phyloP scores from a whole-genome alignment of 2,329 filamentous ascomycete species.

The Apiospora malaysiana region DNA sequence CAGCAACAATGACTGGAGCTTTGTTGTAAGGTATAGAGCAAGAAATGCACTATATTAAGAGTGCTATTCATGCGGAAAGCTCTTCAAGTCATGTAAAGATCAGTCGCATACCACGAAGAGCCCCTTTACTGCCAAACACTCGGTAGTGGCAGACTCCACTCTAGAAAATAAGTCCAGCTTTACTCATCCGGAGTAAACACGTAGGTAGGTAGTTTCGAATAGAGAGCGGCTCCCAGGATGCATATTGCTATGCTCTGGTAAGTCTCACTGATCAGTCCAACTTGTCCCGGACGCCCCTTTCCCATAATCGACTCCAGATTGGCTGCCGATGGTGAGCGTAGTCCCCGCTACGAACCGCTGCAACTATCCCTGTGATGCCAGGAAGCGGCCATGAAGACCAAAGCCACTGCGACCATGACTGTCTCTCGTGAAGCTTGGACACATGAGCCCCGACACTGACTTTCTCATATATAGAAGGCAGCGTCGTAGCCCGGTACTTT shows the following conservation, averaged over 20 bases:
- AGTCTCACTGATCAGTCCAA: background rate
- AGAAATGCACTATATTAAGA: too few species aligned
- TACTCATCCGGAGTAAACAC: too few species aligned
- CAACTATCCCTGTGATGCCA: background rate
- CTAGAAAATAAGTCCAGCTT: too few species aligned
- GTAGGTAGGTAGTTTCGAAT: too few species aligned
- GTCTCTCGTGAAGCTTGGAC: background rate
- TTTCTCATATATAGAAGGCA: conserved; percentile 76
- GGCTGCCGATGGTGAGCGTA: background rate
- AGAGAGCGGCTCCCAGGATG: too few species aligned
- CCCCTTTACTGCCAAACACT: too few species aligned
- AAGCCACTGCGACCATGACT: background rate
- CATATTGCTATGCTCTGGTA: background rate
- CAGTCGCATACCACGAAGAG: too few species aligned
- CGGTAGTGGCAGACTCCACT: too few species aligned
- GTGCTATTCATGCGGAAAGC: too few species aligned
- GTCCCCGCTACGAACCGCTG: background rate
- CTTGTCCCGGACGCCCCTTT: background rate
- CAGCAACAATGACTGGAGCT: too few species aligned
- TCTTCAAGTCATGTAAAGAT: too few species aligned
- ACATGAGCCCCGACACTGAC: conserved; percentile 56
- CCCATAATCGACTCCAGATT: background rate
- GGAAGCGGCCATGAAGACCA: background rate
- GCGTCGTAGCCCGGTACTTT: conserved; percentile 62
- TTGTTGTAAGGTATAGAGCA: too few species aligned